These are phyloP conservation scores for Lolium multiflorum DNA, from an alignment of 176 grass and related monocot species.

Conservation along the genomic window DNA sequence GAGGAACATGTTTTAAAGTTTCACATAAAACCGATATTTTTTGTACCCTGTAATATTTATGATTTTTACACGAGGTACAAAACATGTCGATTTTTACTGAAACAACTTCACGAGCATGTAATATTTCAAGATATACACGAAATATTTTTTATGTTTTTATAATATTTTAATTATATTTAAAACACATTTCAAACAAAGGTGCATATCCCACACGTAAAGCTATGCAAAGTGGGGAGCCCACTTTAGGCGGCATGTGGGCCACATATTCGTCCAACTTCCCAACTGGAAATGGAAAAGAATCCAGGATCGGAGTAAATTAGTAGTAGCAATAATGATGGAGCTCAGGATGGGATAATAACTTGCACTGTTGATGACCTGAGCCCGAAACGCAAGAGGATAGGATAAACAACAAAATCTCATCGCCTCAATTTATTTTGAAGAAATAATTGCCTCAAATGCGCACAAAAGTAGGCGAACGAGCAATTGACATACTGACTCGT, in stretches of 20 bases:
- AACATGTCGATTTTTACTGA: no score
- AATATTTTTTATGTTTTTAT: no score
- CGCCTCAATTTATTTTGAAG: background rate
- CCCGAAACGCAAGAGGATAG: constrained; percentile 27
- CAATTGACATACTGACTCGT: constrained; percentile 1
- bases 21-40: no score
- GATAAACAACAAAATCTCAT: constrained; percentile 2
- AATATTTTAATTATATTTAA: no score
- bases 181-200: no score
- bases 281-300: background rate
- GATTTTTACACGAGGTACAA: no score
- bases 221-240: background rate
- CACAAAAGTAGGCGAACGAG: background rate
- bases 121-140: no score
- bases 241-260: background rate
- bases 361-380: constrained; percentile 19
- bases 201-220: no score
- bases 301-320: background rate
- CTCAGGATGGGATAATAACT: background rate
- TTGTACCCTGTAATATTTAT: no score
- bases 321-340: background rate
- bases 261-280: background rate
- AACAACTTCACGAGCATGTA: no score
- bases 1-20: no score
- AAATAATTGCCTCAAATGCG: background rate